phyloP scores from a whole-genome alignment of 1,284 basidiomycete genomes.

The Pseudozyma hubeiensis region DNA sequence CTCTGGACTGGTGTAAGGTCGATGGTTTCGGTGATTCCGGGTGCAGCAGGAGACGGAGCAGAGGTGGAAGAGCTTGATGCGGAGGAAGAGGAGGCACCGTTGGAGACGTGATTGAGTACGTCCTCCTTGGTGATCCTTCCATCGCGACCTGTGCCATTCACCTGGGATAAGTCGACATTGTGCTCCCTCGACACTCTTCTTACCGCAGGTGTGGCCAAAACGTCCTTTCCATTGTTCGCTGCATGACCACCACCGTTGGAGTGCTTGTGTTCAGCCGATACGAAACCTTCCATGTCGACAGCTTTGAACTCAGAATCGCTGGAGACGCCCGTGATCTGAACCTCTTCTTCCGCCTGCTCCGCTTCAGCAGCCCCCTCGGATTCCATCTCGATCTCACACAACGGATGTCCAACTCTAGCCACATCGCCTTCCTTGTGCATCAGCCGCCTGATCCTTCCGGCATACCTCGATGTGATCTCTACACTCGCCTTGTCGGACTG shows the following conservation, averaged over 20 bases:
- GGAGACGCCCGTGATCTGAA: slow-evolving; percentile 15
- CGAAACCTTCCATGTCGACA: slow-evolving; percentile 41
- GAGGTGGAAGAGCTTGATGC: slow-evolving; percentile 1
- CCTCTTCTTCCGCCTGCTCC: slow-evolving; percentile 5
- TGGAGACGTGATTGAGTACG: slow-evolving; percentile 68
- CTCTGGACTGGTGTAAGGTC: slow-evolving; percentile 59
- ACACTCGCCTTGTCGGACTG: slow-evolving; percentile 95
- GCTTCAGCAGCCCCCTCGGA: slow-evolving; percentile 71
- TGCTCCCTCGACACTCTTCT: slow-evolving; percentile 80
- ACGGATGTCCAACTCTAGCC: slow-evolving; percentile 83
- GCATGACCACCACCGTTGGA: slow-evolving; percentile 13
- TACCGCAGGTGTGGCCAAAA: slow-evolving; percentile 78
- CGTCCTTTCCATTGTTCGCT: slow-evolving; percentile 27
- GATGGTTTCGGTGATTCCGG: slow-evolving; percentile 26
- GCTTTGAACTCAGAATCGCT: slow-evolving; percentile 16
- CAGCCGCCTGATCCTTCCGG: slow-evolving; percentile 80
- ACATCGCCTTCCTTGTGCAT: slow-evolving; percentile 84
- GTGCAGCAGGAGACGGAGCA: background rate
- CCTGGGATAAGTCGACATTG: slow-evolving; percentile 73
- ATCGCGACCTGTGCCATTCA: slow-evolving; percentile 79
- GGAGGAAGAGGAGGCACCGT: slow-evolving; percentile 7
- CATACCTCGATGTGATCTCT: slow-evolving; percentile 89
- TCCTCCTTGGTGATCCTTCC: slow-evolving; percentile 82
- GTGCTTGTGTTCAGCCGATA: slow-evolving; percentile 36
- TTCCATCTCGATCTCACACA: slow-evolving; percentile 86